Percentiles rank a stretch among this genome's conserved stretches.
These are phyloP conservation scores for Infundibulicybe gibba DNA, from an alignment of 768 basidiomycete genomes.

Conservation along the genomic window DNA sequence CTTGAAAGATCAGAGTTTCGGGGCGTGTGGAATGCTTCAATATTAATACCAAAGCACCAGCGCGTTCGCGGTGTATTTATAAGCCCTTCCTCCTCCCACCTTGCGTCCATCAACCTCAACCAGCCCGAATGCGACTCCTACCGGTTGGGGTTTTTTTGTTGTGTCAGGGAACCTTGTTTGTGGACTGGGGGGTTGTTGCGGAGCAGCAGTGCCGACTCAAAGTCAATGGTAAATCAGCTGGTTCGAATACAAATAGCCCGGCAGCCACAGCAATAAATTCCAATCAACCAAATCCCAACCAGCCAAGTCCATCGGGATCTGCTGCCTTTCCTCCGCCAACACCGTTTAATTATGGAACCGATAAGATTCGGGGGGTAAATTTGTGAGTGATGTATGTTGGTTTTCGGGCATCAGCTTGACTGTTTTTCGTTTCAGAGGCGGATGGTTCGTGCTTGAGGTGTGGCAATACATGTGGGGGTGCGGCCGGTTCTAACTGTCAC, in stretches of 20 bases:
- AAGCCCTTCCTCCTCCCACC: too few species aligned
- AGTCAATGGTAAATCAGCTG: constrained; percentile 5
- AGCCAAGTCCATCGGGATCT: background rate
- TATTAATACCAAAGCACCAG: too few species aligned
- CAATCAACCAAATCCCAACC: background rate
- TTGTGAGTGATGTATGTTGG: constrained; percentile 37
- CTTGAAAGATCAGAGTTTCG: too few species aligned
- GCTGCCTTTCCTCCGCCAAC: constrained; percentile 11
- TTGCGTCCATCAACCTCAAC: too few species aligned
- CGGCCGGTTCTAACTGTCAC: background rate
- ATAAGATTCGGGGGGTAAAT: constrained; percentile 56
- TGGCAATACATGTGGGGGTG: constrained; percentile 2
- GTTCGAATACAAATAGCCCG: constrained; percentile 3
- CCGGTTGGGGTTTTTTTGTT: constrained; percentile 18
- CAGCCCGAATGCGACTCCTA: constrained; percentile 7
- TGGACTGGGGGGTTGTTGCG: constrained; percentile 10
- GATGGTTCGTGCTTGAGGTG: constrained; percentile 64
- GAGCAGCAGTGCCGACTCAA: constrained; percentile 26
- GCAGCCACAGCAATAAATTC: constrained; percentile 4
- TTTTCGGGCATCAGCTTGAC: background rate
- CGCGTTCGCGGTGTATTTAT: too few species aligned
- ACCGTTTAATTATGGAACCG: constrained; percentile 39
- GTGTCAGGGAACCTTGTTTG: constrained; percentile 11
- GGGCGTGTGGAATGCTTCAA: too few species aligned
- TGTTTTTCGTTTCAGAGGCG: constrained; percentile 36